phyloP scores from a whole-genome alignment of 2,329 filamentous ascomycete genomes.

The Talaromyces sp. region DNA sequence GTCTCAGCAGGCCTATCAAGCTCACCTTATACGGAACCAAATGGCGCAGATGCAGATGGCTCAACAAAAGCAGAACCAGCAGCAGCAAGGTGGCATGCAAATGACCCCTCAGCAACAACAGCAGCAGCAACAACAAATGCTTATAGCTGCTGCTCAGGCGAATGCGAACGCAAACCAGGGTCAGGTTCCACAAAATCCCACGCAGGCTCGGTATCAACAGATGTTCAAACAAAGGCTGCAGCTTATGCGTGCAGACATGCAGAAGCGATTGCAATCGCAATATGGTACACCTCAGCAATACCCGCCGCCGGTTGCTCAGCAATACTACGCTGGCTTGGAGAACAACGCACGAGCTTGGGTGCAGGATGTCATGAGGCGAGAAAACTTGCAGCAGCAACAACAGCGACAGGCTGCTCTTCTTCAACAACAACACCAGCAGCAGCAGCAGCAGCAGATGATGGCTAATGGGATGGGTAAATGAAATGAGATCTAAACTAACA shows the following conservation, averaged over 20 bases:
- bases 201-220: slow-evolving; percentile 33
- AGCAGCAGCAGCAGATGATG: slow-evolving; percentile 40
- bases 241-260: slow-evolving; percentile 37
- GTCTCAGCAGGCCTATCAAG: slow-evolving; percentile 22
- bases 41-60: slow-evolving; percentile 30
- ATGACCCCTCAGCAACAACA: slow-evolving; percentile 29
- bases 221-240: slow-evolving; percentile 37
- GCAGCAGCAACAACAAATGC: slow-evolving; percentile 36
- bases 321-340: slow-evolving; percentile 37
- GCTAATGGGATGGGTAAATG: slow-evolving; percentile 39
- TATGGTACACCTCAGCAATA: slow-evolving; percentile 40
- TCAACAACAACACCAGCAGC: slow-evolving; percentile 33
- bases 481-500: slow-evolving; percentile 8
- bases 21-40: slow-evolving; percentile 19
- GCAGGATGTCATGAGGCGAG: slow-evolving; percentile 37
- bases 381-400: slow-evolving; percentile 32
- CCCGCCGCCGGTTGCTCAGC: slow-evolving; percentile 36
- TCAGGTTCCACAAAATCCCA: slow-evolving; percentile 32
- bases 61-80: slow-evolving; percentile 23
- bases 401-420: slow-evolving; percentile 12
- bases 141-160: slow-evolving; percentile 37
- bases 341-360: slow-evolving; percentile 37
- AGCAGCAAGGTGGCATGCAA: slow-evolving; percentile 20
- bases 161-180: slow-evolving; percentile 36
- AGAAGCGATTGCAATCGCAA: slow-evolving; percentile 34